Evolutionary conservation across 805 yeast species (phyloP), one percentile per base, ranked within the genome.

Genomic region (Teunomyces gatunensis): DNA sequence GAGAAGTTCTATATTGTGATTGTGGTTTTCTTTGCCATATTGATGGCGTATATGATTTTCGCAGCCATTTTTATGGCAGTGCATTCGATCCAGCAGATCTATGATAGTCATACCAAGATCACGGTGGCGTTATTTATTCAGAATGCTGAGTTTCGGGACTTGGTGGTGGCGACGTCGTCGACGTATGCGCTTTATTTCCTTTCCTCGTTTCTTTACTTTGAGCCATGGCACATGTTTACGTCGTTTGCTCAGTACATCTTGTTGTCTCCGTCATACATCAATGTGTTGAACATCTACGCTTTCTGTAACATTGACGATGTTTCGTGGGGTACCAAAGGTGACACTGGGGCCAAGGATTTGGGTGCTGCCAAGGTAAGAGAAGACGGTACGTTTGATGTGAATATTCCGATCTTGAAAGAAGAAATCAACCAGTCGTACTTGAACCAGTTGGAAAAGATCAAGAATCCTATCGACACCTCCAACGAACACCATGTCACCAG

Each of bases 261-360:
- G 57, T 64, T 78, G 43, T 74, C 79, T 25, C 81, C 83, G 4
- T 68, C 78, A n/a, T 78, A 77, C 58, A 69, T 76, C 51, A 78
- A 78, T 52, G 79, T 83, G 34, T 67, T 83, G 57, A 82, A 80
- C 59, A 84, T 83, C 42, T 83, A 81, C 62, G 85, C 87, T 1
- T 83, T 83, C 61, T 83, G 86, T 69, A 83, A 83, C 64, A 80
- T 83, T 69, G 87, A 83, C 59, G 87, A 83, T 64, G 79, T 83
- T 42, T 83, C 87, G 2, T 83, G 87, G 87, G 87, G 87, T 49
- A 83, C 87, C n/a, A 83, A 83, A 61, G 87, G 87, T 35, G 79
- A 81, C 37, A 72, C 75, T n/a, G 78, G 85, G 3, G 81, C 81
- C 4, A 74, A 67, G 30, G 80, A 77, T 34, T 71, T 82, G 59